Percentiles rank a stretch among this genome's conserved stretches.
Conservation (phyloP, 2,329 filamentous ascomycete genomes). For the Diaporthe vexans region DNA sequence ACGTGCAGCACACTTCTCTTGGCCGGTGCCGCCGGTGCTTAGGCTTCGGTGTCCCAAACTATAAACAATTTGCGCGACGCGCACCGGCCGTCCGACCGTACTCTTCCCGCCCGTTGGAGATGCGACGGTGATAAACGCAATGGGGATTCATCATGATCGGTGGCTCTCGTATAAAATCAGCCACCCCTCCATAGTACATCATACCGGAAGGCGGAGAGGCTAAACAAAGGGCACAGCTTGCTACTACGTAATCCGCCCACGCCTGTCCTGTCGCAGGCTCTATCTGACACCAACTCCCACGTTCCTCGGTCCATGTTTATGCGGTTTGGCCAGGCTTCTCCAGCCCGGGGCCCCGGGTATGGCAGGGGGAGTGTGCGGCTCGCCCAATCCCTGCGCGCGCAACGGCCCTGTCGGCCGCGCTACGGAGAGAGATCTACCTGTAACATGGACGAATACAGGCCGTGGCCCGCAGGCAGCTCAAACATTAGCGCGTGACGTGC, state of each 20-base stretch:
- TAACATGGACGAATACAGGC: conserved; percentile 14
- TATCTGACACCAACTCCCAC: conserved; percentile 27
- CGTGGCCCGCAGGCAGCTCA: conserved; percentile 22
- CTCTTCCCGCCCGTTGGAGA: neutral
- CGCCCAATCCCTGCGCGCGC: conserved; percentile 9
- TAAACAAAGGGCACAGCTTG: too few relatives aligned
- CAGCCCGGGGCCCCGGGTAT: neutral
- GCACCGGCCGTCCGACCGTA: neutral
- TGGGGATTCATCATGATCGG: too few relatives aligned
- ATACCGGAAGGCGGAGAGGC: too few relatives aligned
- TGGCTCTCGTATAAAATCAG: too few relatives aligned
- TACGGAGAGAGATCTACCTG: conserved; percentile 9
- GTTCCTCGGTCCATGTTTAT: conserved; percentile 19
- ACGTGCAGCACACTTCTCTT: neutral
- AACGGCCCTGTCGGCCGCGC: conserved; percentile 20
- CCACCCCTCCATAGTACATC: too few relatives aligned
- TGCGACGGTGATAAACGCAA: too few relatives aligned
- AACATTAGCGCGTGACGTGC: conserved; percentile 23
- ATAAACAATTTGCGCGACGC: conserved; percentile 1
- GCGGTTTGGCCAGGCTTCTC: neutral
- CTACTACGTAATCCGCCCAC: neutral
- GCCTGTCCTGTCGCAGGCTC: neutral
- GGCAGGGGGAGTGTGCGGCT: neutral
- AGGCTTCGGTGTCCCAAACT: conserved; percentile 19
- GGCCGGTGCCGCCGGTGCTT: conserved; percentile 24